Percentiles rank a stretch among this genome's conserved stretches.
phyloP scores from a whole-genome alignment of 192 early-diverging fungal species.

The Dissophora globulifera region DNA sequence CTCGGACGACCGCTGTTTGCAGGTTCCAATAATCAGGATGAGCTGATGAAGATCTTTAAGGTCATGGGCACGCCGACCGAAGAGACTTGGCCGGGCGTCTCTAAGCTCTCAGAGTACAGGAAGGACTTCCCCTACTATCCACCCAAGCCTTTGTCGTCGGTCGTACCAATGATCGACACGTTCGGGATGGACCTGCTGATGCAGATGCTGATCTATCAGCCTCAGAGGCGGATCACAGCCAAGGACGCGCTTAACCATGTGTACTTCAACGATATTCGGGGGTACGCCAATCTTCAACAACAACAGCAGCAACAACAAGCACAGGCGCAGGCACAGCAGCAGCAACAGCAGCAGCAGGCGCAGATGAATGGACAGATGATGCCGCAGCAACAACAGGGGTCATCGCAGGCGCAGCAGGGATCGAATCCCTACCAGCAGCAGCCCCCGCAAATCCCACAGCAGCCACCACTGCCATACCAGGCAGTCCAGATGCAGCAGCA shows the following conservation, averaged over 20 bases:
- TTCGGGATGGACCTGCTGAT: constrained; percentile 78
- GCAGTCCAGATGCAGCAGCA: constrained; percentile 40
- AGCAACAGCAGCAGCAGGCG: constrained; percentile 15
- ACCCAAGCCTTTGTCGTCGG: constrained; percentile 68
- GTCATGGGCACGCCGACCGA: constrained; percentile 83
- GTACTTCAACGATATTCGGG: constrained; percentile 66
- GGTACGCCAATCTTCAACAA: constrained; percentile 40
- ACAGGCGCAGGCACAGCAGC: no score
- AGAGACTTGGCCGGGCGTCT: constrained; percentile 79
- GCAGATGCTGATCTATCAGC: constrained; percentile 81
- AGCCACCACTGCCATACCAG: constrained; percentile 20
- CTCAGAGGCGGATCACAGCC: constrained; percentile 69
- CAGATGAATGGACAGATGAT: constrained; percentile 42
- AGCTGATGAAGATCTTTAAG: constrained; percentile 82
- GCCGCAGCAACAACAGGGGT: constrained; percentile 32
- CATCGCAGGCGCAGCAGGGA: constrained; percentile 13
- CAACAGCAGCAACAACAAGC: constrained; percentile 34
- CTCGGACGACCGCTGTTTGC: constrained; percentile 84
- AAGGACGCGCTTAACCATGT: constrained; percentile 72
- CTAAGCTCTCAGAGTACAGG: constrained; percentile 77
- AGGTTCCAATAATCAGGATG: constrained; percentile 84
- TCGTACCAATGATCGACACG: constrained; percentile 80
- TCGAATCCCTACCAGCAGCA: constrained; percentile 19
- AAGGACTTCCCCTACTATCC: constrained; percentile 74
- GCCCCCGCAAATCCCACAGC: constrained; percentile 23